Evolutionary conservation across 306 rosid species (phyloP), one percentile per base, ranked within the genome.

Genomic region (Prunus davidiana): DNA sequence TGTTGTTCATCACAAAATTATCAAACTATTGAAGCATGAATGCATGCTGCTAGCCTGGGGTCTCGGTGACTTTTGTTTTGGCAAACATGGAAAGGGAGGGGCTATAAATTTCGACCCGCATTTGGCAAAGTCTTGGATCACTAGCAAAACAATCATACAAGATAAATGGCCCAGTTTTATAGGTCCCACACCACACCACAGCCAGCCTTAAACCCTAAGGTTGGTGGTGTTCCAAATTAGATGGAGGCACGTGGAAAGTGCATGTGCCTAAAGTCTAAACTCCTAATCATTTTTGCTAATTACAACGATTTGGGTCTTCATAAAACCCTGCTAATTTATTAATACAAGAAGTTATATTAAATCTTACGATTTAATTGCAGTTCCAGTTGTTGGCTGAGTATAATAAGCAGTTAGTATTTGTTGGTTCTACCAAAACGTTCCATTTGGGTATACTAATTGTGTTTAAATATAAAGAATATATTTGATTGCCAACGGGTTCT

Each of bases 161-260:
- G 19, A 64, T 41, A 51, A 41, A 12, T 63, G 72, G 5, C 24
- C n/a, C 16, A 28, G 74, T 34, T 16, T 47, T 63, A 32, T 7
- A 41, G 72, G 69, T 10, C 68, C 57, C 77, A 65, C 54, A 5
- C 6, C 19, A 32, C 43, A 34, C 8, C 43, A 34, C 43, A 6
- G 43, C 0, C 9, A 34, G 6, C 43, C 43, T 0, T 34, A 6
- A 65, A 46, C 73, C 46, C 25, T 74, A 58, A 66, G 54, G 54
- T 60, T 67, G 58, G 76, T 67, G 79, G n/a, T 56, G 34, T 68
- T 73, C 75, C 83, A 25, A 78, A 72, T 71, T 63, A 52, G 13
- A 64, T 22, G 60, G 83, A 32, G 67, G 67, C 79, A 80, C 72
- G 76, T 80, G 76, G 79, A 50, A 73, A 20, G 69, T 18, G 56